Percentiles rank a stretch among this genome's conserved stretches.
Conservation (phyloP, 306 rosid genomes). For the Astragalus membranaceus region DNA sequence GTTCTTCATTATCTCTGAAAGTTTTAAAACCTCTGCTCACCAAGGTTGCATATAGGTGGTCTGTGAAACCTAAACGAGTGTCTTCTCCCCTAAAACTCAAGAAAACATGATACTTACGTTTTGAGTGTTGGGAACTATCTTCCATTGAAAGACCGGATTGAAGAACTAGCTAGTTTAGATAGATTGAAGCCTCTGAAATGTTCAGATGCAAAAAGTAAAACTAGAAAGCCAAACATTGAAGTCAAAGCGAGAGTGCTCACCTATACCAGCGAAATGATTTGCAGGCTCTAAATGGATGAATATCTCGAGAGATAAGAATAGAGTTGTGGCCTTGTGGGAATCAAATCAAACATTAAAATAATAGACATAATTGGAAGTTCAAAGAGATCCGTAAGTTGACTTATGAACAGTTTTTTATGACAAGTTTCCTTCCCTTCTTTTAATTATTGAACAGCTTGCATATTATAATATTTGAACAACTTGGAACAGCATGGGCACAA, state of each 20-base stretch:
- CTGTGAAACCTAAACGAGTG: neutral
- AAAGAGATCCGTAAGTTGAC: too few species aligned
- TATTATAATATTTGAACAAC: too few species aligned
- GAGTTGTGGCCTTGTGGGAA: too few species aligned
- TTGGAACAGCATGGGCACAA: too few species aligned
- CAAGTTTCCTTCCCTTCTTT: too few species aligned
- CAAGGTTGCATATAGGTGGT: neutral
- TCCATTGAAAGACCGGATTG: neutral
- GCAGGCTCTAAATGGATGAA: too few species aligned
- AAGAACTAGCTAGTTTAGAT: neutral
- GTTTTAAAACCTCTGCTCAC: neutral
- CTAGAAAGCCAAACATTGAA: neutral
- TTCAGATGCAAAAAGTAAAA: too few species aligned
- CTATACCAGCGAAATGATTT: too few species aligned
- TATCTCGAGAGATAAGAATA: too few species aligned
- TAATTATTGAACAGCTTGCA: too few species aligned
- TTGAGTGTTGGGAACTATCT: neutral
- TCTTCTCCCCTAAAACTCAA: conserved; percentile 26
- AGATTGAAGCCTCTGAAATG: neutral
- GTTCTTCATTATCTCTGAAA: conserved; percentile 16
- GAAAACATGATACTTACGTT: conserved; percentile 25
- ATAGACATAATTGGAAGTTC: neutral
- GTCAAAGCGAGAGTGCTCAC: neutral
- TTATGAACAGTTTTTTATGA: neutral
- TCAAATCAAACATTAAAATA: neutral